These are phyloP conservation scores for Hypoxylon lenormandii DNA, from an alignment of 495 filamentous ascomycete genomes.

Conservation along the genomic window DNA sequence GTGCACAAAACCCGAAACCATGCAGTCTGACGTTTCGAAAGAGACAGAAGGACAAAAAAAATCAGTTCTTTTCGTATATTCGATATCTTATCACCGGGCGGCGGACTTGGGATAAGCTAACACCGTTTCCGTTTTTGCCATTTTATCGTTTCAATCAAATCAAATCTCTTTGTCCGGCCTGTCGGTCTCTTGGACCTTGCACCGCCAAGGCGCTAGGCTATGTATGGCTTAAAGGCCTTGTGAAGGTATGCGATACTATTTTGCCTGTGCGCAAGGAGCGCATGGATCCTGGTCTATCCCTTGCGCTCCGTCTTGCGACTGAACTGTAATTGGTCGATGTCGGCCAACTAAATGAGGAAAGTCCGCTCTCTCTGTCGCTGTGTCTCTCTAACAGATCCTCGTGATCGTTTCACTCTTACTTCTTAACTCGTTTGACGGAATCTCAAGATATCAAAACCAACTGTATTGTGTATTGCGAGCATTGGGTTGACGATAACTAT, in stretches of 20 bases:
- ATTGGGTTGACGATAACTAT: not conserved
- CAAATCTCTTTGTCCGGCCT: slow-evolving; percentile 27
- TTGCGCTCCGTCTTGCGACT: slow-evolving; percentile 6
- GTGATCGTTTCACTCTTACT: slow-evolving; percentile 15
- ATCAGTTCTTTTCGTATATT: not conserved
- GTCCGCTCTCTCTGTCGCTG: too few species aligned
- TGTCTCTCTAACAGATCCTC: slow-evolving; percentile 12
- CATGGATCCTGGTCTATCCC: too few species aligned
- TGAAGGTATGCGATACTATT: slow-evolving; percentile 20
- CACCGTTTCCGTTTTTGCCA: slow-evolving; percentile 19
- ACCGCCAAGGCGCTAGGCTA: slow-evolving; percentile 29
- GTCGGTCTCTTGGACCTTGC: slow-evolving; percentile 13
- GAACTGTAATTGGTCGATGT: slow-evolving; percentile 31
- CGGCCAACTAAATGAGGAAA: slow-evolving; percentile 48
- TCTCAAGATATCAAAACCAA: not conserved
- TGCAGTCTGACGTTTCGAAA: not conserved
- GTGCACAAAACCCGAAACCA: not conserved
- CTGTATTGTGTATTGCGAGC: too few species aligned
- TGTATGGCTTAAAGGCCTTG: slow-evolving; percentile 22
- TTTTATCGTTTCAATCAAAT: slow-evolving; percentile 13
- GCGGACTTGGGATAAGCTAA: slow-evolving; percentile 24
- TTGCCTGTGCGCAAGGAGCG: not conserved
- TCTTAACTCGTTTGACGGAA: not conserved
- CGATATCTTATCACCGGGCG: slow-evolving; percentile 24
- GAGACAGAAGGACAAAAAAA: not conserved